phyloP scores from a whole-genome alignment of 305 asterid species.

The Coffea humblotiana region DNA sequence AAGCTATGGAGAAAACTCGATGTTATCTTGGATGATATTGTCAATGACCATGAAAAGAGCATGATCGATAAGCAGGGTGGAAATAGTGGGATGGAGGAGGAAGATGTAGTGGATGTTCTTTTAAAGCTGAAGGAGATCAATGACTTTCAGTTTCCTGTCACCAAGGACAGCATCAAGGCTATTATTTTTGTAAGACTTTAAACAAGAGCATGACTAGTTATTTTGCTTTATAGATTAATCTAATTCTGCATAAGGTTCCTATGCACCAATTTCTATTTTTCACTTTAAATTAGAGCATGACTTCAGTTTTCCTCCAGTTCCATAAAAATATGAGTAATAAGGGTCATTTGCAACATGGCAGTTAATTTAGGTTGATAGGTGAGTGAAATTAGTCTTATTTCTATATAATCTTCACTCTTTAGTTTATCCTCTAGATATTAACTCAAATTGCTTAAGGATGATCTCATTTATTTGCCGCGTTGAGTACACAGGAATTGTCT shows the following conservation, averaged over 20 bases:
- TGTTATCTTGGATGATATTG: slow-evolving; percentile 12
- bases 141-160: slow-evolving; percentile 19
- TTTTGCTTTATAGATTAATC: no score
- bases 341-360: no score
- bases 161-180: slow-evolving; percentile 31
- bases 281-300: no score
- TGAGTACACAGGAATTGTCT: slow-evolving; percentile 20
- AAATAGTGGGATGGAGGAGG: not conserved
- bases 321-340: no score
- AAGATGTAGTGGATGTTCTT: slow-evolving; percentile 29
- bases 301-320: no score
- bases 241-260: no score
- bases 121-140: slow-evolving; percentile 8
- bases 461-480: not conserved
- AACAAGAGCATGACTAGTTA: no score
- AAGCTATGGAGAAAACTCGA: slow-evolving; percentile 19
- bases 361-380: no score
- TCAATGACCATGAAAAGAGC: slow-evolving; percentile 19
- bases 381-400: no score
- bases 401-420: no score
- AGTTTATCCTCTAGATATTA: not conserved
- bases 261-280: no score
- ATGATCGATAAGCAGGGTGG: not conserved
- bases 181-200: slow-evolving; percentile 19
- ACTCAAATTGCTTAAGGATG: no score